A percentile compares a stretch with the other conserved stretches of the same genome.
phyloP scores from a whole-genome alignment of 805 yeast species.

The Wickerhamomyces ciferrii region DNA sequence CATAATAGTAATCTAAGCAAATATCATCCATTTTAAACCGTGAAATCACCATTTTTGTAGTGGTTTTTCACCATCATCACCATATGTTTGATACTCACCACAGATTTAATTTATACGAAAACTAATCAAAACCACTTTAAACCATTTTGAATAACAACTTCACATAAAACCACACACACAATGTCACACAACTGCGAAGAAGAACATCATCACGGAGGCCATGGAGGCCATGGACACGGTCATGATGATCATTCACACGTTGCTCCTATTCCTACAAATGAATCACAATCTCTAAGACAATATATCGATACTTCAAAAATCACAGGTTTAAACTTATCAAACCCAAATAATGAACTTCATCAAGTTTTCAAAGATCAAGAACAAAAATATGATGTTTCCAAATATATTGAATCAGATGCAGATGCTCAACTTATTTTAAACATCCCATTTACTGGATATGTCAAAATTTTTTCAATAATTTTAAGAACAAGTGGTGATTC shows the following conservation, averaged over 20 bases:
- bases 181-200: slow-evolving; percentile 29
- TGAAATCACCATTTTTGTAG: too few species aligned
- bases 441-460: slow-evolving; percentile 75
- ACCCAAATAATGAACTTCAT: slow-evolving; percentile 41
- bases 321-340: slow-evolving; percentile 57
- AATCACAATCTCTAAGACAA: slow-evolving; percentile 60
- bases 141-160: too few species aligned
- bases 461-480: slow-evolving; percentile 69
- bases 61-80: too few species aligned
- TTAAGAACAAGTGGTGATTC: slow-evolving; percentile 57
- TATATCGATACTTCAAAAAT: slow-evolving; percentile 58
- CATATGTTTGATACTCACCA: neutral
- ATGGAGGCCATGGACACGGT: slow-evolving; percentile 10
- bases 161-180: neutral
- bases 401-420: slow-evolving; percentile 57
- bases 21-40: too few species aligned
- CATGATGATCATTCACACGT: slow-evolving; percentile 24
- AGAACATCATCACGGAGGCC: slow-evolving; percentile 21
- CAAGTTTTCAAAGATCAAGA: slow-evolving; percentile 43
- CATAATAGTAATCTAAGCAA: too few species aligned
- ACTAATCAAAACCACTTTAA: too few species aligned
- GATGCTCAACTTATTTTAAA: slow-evolving; percentile 76
- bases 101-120: too few species aligned
- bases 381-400: slow-evolving; percentile 42
- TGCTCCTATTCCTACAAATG: slow-evolving; percentile 67